phyloP scores from a whole-genome alignment of 495 filamentous ascomycete species.

The Hapsidospora chrysogenum region DNA sequence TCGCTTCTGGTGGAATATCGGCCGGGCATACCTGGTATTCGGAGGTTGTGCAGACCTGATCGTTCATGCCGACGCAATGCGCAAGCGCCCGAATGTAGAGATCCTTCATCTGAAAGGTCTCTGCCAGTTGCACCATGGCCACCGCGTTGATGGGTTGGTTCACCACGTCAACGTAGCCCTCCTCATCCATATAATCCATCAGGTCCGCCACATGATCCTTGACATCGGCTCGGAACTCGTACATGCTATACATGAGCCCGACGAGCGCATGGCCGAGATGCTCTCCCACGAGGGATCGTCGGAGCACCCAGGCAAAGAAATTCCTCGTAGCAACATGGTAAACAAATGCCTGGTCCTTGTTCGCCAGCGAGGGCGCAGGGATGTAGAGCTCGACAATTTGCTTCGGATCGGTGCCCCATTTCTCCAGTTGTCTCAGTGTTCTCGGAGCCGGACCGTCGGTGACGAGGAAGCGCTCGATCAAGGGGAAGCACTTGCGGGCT shows the following conservation, averaged over 20 bases:
- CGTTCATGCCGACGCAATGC: constrained; percentile 52
- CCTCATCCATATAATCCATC: constrained; percentile 36
- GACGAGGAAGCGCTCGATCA: constrained; percentile 32
- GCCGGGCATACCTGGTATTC: constrained; percentile 48
- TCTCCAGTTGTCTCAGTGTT: constrained; percentile 3
- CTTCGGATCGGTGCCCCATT: constrained; percentile 6
- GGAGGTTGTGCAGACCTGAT: constrained; percentile 25
- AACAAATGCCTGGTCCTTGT: constrained; percentile 29
- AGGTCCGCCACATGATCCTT: constrained; percentile 34
- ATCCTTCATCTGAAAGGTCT: constrained; percentile 33
- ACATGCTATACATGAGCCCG: constrained; percentile 39
- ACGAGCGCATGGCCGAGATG: constrained; percentile 38
- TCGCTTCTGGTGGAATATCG: too few species aligned
- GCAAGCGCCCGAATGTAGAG: constrained; percentile 48
- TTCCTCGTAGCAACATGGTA: constrained; percentile 52
- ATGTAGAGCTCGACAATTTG: constrained; percentile 41
- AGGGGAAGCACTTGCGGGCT: constrained; percentile 28
- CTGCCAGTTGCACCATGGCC: constrained; percentile 42
- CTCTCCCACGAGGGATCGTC: constrained; percentile 41
- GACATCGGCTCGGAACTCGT: constrained; percentile 27
- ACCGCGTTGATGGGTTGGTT: constrained; percentile 41
- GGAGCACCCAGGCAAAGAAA: constrained; percentile 47
- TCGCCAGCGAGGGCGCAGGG: constrained; percentile 32
- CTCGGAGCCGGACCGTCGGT: constrained; percentile 9
- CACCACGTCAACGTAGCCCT: constrained; percentile 45